Base-by-base conservation (phyloP, 2,329 filamentous ascomycete species). In the Talaromyces atroroseus region DNA sequence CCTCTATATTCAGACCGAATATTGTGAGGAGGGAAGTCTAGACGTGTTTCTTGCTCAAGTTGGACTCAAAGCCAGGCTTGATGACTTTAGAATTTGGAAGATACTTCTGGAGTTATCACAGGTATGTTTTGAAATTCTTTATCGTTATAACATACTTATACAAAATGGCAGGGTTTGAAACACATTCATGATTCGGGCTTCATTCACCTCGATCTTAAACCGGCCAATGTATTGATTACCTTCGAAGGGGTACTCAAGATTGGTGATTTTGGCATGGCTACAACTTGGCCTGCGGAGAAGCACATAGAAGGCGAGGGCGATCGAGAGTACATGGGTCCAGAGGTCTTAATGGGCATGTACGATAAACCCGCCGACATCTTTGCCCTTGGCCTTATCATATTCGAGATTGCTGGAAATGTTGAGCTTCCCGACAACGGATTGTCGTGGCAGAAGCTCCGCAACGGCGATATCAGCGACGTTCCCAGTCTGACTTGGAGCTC, bases 81-180 rank as follows among this genome's bases (percentile, higher is more conserved):
- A 99, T 72, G 94, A 97, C 71, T 99, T 99, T 75, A 84, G 94
- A 60, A 96, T 97, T 71, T 99, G 94, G 90, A 99, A 99, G 77
- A 92, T 97, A 57, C 77, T 97, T 64, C 82, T 96, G 44, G 94
- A 99, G 71, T 74, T 96, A 58, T 82, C 86, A 65, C 77, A 88
- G 78, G 90, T 94, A 82, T 75, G 87, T 49, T n/a, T n/a, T n/a
- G 7, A 36, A 40, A 20, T 7, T 44, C 6, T 21, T 2, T 18
- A 5, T 21, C 3, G 53, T 32, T 14, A 3, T 54, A 29, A 16
- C 12, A 36, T 29, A 42, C 44, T 11, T 21, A 54, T 61, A 2
- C 10, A 14, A 44, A 23, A 2, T 44, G 2, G 20, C 20, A 95
- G 89, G 94, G 94, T 38, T 73, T 99, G 60, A 87, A 90, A 71